Conservation (phyloP, 305 asterid genomes). For the Solanum hybrid region DNA sequence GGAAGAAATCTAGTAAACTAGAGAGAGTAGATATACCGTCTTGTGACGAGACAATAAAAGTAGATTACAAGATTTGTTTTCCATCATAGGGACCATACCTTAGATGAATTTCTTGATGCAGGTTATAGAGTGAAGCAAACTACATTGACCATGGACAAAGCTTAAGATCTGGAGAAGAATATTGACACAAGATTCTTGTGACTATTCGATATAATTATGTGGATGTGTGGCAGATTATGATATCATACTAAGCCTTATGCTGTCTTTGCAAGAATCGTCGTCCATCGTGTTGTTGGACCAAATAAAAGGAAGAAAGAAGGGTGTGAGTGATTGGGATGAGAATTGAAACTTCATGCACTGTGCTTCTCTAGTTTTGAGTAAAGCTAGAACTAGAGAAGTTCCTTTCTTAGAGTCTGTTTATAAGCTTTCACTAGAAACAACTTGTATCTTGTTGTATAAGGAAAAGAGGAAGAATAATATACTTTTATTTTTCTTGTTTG, state of each 20-base stretch:
- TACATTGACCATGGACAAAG: not conserved
- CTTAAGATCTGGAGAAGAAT: not conserved
- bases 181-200: not conserved
- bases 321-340: not conserved
- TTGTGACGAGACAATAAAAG: not conserved
- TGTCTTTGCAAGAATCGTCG: not conserved
- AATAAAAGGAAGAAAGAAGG: not conserved
- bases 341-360: not conserved
- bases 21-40: not conserved
- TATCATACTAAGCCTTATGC: not conserved
- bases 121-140: not conserved
- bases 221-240: not conserved
- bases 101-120: not conserved
- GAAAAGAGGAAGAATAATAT: not conserved
- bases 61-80: not conserved
- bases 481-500: not conserved
- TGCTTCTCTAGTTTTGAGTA: not conserved
- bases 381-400: not conserved
- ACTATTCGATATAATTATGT: not conserved
- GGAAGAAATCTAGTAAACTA: not conserved
- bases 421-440: not conserved
- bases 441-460: not conserved
- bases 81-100: not conserved
- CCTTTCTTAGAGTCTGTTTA: not conserved
- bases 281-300: not conserved